Evolutionary conservation across 1,284 basidiomycete species (phyloP).

Genomic region (Bondarzewia mesenterica): DNA sequence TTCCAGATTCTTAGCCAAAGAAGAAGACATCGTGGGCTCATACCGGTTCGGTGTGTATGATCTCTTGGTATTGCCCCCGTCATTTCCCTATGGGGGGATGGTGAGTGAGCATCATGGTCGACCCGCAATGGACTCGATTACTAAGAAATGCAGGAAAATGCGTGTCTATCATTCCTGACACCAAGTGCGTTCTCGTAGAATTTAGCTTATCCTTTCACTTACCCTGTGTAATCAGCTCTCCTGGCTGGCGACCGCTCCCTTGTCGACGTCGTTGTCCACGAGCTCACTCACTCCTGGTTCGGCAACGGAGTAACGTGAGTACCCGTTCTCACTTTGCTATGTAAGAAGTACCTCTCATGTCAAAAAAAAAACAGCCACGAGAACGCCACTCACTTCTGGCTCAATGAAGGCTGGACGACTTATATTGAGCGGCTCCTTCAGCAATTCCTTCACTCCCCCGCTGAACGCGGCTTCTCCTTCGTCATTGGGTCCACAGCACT

Average conservation of each 20-base stretch:
- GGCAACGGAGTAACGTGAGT: slow-evolving; percentile 78
- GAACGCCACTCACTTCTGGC: slow-evolving; percentile 78
- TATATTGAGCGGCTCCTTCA: slow-evolving; percentile 87
- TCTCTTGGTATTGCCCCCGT: slow-evolving; percentile 85
- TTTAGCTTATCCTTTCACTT: not conserved
- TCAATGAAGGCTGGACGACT: slow-evolving; percentile 93
- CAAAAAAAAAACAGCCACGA: slow-evolving; percentile 39
- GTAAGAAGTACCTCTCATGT: slow-evolving; percentile 1
- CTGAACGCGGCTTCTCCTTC: slow-evolving; percentile 71
- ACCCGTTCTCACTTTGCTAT: not conserved
- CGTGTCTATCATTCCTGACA: slow-evolving; percentile 82
- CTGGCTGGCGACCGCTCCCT: slow-evolving; percentile 79
- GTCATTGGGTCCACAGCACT: slow-evolving; percentile 65
- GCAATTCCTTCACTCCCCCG: slow-evolving; percentile 65
- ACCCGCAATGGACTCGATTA: not conserved
- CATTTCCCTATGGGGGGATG: slow-evolving; percentile 92
- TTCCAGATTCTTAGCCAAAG: slow-evolving; percentile 63
- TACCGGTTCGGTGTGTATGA: slow-evolving; percentile 92
- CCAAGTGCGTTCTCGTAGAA: slow-evolving; percentile 49
- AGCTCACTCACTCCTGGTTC: slow-evolving; percentile 77
- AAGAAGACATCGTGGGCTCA: slow-evolving; percentile 65
- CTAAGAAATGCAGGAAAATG: slow-evolving; percentile 52
- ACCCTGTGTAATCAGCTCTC: slow-evolving; percentile 38
- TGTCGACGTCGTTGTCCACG: slow-evolving; percentile 79
- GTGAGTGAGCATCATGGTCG: slow-evolving; percentile 27